phyloP scores from a whole-genome alignment of 2,329 filamentous ascomycete genomes.

The Hypoxylon rubiginosum region DNA sequence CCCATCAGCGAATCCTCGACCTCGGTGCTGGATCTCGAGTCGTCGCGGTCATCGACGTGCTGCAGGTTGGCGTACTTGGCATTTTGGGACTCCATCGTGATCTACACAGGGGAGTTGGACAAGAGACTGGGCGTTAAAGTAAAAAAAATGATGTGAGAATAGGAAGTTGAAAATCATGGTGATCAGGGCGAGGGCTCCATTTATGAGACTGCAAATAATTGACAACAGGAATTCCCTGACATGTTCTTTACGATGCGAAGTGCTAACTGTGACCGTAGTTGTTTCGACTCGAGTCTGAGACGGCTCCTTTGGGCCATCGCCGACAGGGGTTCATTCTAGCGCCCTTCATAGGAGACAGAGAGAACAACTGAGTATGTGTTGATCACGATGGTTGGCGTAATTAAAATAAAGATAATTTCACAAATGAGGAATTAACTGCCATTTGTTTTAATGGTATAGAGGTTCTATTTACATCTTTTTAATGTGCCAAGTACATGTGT shows the following conservation, averaged over 20 bases:
- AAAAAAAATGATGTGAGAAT: constrained; percentile 16
- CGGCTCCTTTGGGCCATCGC: constrained; percentile 11
- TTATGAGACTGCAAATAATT: constrained; percentile 18
- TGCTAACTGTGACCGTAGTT: constrained; percentile 31
- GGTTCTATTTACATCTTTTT: neutral
- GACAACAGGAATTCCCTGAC: constrained; percentile 4
- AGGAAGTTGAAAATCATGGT: constrained; percentile 25
- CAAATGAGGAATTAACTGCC: neutral
- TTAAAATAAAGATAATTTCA: neutral
- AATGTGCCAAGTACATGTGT: neutral
- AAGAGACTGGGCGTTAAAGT: neutral
- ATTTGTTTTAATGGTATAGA: neutral
- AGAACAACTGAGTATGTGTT: neutral
- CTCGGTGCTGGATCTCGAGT: constrained; percentile 56
- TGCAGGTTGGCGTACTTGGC: constrained; percentile 52
- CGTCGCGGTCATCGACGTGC: constrained; percentile 52
- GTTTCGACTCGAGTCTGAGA: constrained; percentile 39
- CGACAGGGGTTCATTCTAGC: constrained; percentile 22
- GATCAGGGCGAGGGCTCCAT: constrained; percentile 21
- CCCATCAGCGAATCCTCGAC: constrained; percentile 58
- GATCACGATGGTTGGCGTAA: neutral
- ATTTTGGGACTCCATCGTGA: constrained; percentile 47
- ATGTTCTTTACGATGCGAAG: constrained; percentile 3
- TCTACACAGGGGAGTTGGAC: constrained; percentile 30
- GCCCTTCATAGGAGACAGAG: neutral